phyloP scores from a whole-genome alignment of 1,284 basidiomycete genomes.

The Boletus semigastroideus region DNA sequence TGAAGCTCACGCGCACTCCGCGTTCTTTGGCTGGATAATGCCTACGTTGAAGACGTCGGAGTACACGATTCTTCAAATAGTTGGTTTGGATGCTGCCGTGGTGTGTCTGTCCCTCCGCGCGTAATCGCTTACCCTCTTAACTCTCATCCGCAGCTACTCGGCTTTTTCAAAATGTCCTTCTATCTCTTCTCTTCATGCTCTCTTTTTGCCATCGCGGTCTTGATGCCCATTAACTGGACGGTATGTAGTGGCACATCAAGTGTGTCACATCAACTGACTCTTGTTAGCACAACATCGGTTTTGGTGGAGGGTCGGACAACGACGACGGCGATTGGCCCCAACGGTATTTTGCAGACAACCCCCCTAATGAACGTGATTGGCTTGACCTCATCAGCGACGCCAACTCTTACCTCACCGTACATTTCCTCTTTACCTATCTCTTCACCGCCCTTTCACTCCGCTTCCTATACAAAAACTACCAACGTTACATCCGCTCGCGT shows the following conservation, averaged over 20 bases:
- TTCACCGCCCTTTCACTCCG: conserved; percentile 86
- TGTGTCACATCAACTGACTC: conserved; percentile 18
- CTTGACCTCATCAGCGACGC: conserved; percentile 84
- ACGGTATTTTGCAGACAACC: conserved; percentile 29
- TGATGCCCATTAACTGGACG: conserved; percentile 91
- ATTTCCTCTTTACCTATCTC: conserved; percentile 91
- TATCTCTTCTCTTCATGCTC: conserved; percentile 88
- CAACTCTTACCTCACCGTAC: conserved; percentile 81
- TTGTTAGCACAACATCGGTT: conserved; percentile 70
- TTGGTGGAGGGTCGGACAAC: conserved; percentile 57
- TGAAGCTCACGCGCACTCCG: conserved; percentile 79
- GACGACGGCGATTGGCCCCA: conserved; percentile 52
- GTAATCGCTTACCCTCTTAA: not conserved
- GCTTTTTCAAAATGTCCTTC: conserved; percentile 95
- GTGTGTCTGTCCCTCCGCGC: conserved; percentile 42
- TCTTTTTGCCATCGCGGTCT: conserved; percentile 70
- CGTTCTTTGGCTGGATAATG: conserved; percentile 94
- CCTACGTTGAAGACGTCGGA: conserved; percentile 91
- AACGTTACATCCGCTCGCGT: conserved; percentile 86
- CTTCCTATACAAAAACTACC: conserved; percentile 88
- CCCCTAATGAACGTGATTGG: conserved; percentile 58
- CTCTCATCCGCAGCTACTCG: conserved; percentile 67
- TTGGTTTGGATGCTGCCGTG: conserved; percentile 94
- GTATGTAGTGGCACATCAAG: conserved; percentile 41
- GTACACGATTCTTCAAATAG: conserved; percentile 93